Conservation (phyloP, 805 yeast genomes). For the Ogataea angusta region DNA sequence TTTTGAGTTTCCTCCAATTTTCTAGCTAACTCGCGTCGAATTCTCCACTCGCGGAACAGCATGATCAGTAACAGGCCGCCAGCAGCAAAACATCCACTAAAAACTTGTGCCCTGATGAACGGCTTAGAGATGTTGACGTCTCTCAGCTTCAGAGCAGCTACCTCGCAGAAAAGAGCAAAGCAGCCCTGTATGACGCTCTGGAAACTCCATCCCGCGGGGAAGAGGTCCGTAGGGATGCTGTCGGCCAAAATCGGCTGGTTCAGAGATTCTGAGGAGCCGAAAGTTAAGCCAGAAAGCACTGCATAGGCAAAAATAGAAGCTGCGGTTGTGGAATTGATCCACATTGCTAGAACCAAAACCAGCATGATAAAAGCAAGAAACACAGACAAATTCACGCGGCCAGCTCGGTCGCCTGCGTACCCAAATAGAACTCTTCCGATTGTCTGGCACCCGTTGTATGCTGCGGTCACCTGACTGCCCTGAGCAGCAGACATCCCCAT, state of each 20-base stretch:
- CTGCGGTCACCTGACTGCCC: conserved; percentile 46
- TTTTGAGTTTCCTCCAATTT: neutral
- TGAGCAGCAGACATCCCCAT: conserved; percentile 44
- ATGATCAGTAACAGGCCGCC: conserved; percentile 41
- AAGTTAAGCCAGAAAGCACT: conserved; percentile 40
- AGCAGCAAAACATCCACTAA: conserved; percentile 51
- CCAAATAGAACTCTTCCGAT: conserved; percentile 51
- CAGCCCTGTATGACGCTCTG: conserved; percentile 28
- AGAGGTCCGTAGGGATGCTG: conserved; percentile 23
- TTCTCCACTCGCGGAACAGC: conserved; percentile 45
- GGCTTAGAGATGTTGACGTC: conserved; percentile 33
- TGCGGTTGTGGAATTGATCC: conserved; percentile 38
- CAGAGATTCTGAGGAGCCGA: conserved; percentile 41
- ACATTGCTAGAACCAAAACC: conserved; percentile 43
- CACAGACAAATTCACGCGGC: conserved; percentile 44
- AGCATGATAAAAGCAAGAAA: conserved; percentile 33
- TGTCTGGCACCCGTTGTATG: conserved; percentile 45
- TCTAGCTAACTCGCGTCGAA: neutral
- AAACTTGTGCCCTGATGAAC: conserved; percentile 57
- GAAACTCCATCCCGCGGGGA: conserved; percentile 32
- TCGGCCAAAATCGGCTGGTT: conserved; percentile 32
- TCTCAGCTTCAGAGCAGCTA: conserved; percentile 28
- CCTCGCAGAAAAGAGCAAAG: conserved; percentile 30
- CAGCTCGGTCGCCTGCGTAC: conserved; percentile 40
- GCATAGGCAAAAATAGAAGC: conserved; percentile 35